phyloP scores from a whole-genome alignment of 345 rosid genomes.

The Firmiana major region DNA sequence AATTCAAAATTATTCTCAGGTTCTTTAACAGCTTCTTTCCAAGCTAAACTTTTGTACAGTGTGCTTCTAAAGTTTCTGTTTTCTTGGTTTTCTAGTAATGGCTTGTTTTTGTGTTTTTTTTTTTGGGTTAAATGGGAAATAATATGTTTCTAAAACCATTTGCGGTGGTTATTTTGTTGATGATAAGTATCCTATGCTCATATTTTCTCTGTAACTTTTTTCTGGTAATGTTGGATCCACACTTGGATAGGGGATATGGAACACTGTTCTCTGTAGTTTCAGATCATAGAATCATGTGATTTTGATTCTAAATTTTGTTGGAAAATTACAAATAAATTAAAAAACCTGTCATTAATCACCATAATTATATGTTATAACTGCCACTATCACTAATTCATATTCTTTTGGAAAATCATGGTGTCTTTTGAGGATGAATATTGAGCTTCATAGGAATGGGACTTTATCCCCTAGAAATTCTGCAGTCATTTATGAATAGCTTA shows the following conservation, averaged over 20 bases:
- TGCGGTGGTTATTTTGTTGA: background rate
- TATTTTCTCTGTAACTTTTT: background rate
- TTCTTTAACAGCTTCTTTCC: constrained; percentile 23
- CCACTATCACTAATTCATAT: background rate
- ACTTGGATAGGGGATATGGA: background rate
- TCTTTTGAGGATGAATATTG: background rate
- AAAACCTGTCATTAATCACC: background rate
- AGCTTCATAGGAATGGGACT: background rate
- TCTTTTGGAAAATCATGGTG: background rate
- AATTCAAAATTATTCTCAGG: constrained; percentile 99
- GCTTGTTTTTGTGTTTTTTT: background rate
- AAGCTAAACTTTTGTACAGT: constrained; percentile 7
- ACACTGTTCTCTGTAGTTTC: background rate
- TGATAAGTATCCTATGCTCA: background rate
- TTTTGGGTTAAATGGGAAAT: background rate
- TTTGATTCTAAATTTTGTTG: background rate
- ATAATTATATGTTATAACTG: background rate
- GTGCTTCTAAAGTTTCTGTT: constrained; percentile 2
- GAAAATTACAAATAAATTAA: background rate
- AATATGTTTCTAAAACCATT: background rate
- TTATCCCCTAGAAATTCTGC: background rate
- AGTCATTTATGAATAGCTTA: background rate
- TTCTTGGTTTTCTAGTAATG: background rate
- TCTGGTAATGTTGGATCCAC: background rate
- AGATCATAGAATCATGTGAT: background rate